A percentile compares a stretch with the other conserved stretches of the same genome.
Conservation (phyloP, 2,329 filamentous ascomycete species). For the Aschersonia sp. region DNA sequence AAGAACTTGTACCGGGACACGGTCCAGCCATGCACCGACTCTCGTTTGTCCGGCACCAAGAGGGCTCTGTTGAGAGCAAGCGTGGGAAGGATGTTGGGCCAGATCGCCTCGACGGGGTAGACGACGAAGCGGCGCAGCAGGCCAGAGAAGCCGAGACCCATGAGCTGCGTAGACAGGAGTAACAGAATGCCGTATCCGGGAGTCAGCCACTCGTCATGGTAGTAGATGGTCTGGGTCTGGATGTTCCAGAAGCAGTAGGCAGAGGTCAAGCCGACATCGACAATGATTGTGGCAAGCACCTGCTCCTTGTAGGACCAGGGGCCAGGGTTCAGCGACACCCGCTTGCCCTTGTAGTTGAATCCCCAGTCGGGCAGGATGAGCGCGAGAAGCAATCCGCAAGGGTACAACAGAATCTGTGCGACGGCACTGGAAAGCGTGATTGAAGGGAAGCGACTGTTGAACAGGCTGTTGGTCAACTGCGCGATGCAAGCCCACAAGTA, state of each 20-base stretch:
- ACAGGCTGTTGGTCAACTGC: slow-evolving; percentile 5
- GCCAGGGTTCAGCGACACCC: slow-evolving; percentile 23
- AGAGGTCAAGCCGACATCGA: slow-evolving; percentile 7
- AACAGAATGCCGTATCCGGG: slow-evolving; percentile 17
- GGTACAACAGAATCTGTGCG: slow-evolving; percentile 24
- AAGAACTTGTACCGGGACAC: slow-evolving; percentile 30
- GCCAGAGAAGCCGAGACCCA: slow-evolving; percentile 18
- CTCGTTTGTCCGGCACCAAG: slow-evolving; percentile 16
- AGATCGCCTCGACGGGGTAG: slow-evolving; percentile 18
- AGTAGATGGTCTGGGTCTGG: slow-evolving; percentile 14
- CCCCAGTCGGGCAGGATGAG: slow-evolving; percentile 26
- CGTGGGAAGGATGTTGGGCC: slow-evolving; percentile 18
- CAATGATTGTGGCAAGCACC: slow-evolving; percentile 24
- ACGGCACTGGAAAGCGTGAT: slow-evolving; percentile 3
- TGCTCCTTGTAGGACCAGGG: slow-evolving; percentile 28
- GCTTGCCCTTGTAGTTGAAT: slow-evolving; percentile 17
- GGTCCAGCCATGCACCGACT: slow-evolving; percentile 26
- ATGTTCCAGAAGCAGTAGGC: slow-evolving; percentile 9
- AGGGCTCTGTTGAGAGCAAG: slow-evolving; percentile 19
- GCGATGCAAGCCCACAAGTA: slow-evolving; percentile 11
- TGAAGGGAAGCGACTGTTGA: slow-evolving; percentile 6
- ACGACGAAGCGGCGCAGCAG: slow-evolving; percentile 18
- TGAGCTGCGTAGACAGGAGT: slow-evolving; percentile 16
- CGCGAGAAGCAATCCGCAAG: slow-evolving; percentile 24
- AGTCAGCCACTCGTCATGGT: slow-evolving; percentile 15